Evolutionary conservation across 441 rosid genomes (phyloP).

Genomic region (Mallotus japonicus): DNA sequence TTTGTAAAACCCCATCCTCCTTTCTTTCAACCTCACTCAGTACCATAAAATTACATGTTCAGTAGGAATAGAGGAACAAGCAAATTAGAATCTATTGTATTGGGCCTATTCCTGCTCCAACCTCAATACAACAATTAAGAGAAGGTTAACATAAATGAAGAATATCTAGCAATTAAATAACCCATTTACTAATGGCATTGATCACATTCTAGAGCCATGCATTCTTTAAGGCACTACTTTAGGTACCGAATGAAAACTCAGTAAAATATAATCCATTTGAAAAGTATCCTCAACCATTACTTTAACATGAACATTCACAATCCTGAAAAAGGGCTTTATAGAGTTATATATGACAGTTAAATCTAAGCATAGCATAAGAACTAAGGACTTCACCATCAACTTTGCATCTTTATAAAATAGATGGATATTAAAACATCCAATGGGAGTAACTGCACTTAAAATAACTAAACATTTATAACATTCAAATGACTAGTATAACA

Average conservation of each 20-base stretch:
- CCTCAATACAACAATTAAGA: too few relatives aligned
- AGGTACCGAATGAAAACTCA: too few relatives aligned
- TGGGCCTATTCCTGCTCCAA: too few relatives aligned
- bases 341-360: neutral
- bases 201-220: too few relatives aligned
- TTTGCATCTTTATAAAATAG: neutral
- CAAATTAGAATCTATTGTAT: neutral
- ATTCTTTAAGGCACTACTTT: too few relatives aligned
- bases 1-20: too few relatives aligned
- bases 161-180: too few relatives aligned
- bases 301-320: neutral
- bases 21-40: too few relatives aligned
- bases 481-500: slow-evolving; percentile 15
- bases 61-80: neutral
- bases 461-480: slow-evolving; percentile 16
- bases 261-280: neutral
- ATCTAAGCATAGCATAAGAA: neutral
- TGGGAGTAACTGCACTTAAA: neutral
- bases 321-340: neutral
- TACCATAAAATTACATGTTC: too few relatives aligned
- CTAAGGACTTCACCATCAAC: neutral
- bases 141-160: too few relatives aligned
- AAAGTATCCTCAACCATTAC: neutral
- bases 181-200: too few relatives aligned
- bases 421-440: neutral